Percentiles rank a stretch among this genome's conserved stretches.
phyloP scores from a whole-genome alignment of 2,329 filamentous ascomycete species.

The Beauveria sp. region DNA sequence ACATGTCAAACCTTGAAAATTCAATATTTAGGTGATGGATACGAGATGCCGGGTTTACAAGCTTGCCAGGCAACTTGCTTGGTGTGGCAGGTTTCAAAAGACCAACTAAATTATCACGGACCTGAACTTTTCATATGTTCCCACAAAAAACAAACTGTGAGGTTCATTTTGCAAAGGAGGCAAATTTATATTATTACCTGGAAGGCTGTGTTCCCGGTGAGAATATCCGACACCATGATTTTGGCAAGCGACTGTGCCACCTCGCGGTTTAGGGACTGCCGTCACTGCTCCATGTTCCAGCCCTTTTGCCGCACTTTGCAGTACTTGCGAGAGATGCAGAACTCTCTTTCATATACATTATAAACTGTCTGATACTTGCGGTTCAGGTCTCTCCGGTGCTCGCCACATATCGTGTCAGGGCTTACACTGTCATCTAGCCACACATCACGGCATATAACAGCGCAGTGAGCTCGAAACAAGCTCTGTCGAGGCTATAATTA shows the following conservation, averaged over 20 bases:
- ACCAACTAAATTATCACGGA: neutral
- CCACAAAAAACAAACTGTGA: neutral
- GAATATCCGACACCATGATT: neutral
- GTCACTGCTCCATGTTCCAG: neutral
- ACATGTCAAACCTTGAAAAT: neutral
- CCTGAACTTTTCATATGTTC: neutral
- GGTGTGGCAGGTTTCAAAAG: neutral
- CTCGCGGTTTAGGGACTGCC: neutral
- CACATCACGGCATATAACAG: no score
- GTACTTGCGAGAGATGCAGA: neutral
- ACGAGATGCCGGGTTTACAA: neutral
- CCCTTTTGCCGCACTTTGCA: neutral
- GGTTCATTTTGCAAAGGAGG: neutral
- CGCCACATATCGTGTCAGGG: neutral
- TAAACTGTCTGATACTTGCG: neutral
- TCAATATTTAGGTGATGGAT: neutral
- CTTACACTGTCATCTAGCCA: neutral
- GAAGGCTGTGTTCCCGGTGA: no score
- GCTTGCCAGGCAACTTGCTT: neutral
- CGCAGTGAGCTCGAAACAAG: neutral
- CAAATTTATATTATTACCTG: no score
- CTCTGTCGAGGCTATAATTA: neutral
- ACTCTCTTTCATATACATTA: no score
- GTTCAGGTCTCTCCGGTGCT: no score
- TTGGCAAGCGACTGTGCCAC: neutral